Evolutionary conservation across 2,329 filamentous ascomycete species (phyloP).

Genomic region (Epichloe bromicola): DNA sequence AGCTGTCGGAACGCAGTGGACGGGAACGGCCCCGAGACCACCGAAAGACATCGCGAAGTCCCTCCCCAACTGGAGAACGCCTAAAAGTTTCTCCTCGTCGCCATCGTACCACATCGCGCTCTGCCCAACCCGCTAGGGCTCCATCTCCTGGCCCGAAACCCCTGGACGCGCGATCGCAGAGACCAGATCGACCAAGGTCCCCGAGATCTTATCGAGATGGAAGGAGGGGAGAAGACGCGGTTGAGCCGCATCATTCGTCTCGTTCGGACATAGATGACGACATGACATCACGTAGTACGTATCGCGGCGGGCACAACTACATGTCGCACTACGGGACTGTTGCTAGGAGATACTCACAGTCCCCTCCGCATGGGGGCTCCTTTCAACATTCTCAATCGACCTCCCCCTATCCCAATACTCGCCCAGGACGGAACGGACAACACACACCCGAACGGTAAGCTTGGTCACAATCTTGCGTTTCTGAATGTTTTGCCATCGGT

Average conservation of each 20-base stretch:
- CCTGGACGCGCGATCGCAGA: not conserved
- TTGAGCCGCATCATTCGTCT: slow-evolving; percentile 26
- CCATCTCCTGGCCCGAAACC: slow-evolving; percentile 6
- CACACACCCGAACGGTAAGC: slow-evolving; percentile 29
- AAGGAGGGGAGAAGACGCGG: slow-evolving; percentile 16
- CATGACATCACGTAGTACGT: slow-evolving; percentile 31
- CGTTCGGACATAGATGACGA: slow-evolving; percentile 39
- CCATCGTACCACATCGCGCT: slow-evolving; percentile 12
- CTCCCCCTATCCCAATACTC: slow-evolving; percentile 29
- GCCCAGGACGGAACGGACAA: slow-evolving; percentile 26
- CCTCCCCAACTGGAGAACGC: slow-evolving; percentile 5
- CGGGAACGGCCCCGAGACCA: slow-evolving; percentile 3
- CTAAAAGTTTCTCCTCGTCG: slow-evolving; percentile 4
- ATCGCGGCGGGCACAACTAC: slow-evolving; percentile 28
- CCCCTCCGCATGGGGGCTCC: slow-evolving; percentile 29
- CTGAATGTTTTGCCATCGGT: not conserved
- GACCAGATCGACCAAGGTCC: slow-evolving; percentile 13
- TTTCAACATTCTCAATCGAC: slow-evolving; percentile 33
- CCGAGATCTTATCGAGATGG: slow-evolving; percentile 15
- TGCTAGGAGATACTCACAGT: slow-evolving; percentile 24
- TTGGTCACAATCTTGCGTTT: not conserved
- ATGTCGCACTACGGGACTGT: slow-evolving; percentile 26
- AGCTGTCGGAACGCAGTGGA: not conserved
- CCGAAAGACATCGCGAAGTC: slow-evolving; percentile 6
- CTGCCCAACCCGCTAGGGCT: slow-evolving; percentile 9